Conservation (phyloP, 495 filamentous ascomycete genomes). For the Aspergillus egyptiacus region DNA sequence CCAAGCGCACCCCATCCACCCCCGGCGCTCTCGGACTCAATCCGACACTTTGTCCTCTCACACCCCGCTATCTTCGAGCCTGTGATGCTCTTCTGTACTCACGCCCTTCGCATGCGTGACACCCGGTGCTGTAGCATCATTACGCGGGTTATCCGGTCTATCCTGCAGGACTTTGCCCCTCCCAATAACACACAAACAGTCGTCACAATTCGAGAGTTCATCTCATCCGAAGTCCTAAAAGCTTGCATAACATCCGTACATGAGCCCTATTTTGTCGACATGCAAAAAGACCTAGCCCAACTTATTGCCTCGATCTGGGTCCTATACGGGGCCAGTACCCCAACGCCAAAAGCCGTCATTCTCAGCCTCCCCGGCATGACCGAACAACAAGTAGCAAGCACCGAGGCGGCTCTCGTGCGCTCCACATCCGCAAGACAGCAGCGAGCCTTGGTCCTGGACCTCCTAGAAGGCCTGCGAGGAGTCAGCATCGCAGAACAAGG, state of each 20-base stretch:
- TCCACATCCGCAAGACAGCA: conserved; percentile 68
- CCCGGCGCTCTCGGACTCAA: conserved; percentile 40
- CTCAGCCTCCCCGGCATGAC: conserved; percentile 53
- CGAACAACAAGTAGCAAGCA: conserved; percentile 40
- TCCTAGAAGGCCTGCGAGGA: conserved; percentile 79
- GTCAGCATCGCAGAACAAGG: conserved; percentile 91
- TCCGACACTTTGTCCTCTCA: conserved; percentile 75
- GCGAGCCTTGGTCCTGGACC: conserved; percentile 75
- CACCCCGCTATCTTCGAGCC: conserved; percentile 76
- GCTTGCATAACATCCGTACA: conserved; percentile 82
- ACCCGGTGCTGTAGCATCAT: conserved; percentile 82
- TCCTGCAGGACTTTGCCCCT: conserved; percentile 70
- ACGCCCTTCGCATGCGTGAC: conserved; percentile 86
- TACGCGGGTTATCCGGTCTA: conserved; percentile 73
- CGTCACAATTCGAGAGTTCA: conserved; percentile 80
- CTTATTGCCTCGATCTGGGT: conserved; percentile 82
- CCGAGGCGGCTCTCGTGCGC: conserved; percentile 47
- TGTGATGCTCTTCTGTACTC: conserved; percentile 82
- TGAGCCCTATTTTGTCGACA: conserved; percentile 92
- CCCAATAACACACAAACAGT: conserved; percentile 48
- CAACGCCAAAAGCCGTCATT: conserved; percentile 47
- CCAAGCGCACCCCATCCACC: conserved; percentile 33
- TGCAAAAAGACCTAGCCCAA: conserved; percentile 85
- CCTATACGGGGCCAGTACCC: conserved; percentile 60
- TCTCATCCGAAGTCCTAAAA: conserved; percentile 75